A percentile compares a stretch with the other conserved stretches of the same genome.
phyloP scores from a whole-genome alignment of 148 eudicot genomes.

The Nepenthes mirabilis region DNA sequence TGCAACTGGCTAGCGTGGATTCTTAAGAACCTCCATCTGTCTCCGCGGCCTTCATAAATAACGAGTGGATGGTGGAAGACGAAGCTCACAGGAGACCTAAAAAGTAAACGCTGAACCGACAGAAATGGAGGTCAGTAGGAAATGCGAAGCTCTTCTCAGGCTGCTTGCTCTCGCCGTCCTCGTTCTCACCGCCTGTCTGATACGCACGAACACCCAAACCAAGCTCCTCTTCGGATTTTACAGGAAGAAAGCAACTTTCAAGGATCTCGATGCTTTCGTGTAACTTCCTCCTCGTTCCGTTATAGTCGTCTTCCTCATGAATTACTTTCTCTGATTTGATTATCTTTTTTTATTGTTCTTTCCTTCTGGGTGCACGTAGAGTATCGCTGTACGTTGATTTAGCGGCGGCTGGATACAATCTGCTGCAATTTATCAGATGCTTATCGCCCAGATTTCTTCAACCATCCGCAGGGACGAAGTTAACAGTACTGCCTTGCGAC shows the following conservation, averaged over 20 bases:
- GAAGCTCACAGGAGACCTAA: too few species aligned
- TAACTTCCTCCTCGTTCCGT: background rate
- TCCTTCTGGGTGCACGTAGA: background rate
- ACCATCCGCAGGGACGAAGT: background rate
- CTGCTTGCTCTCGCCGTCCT: background rate
- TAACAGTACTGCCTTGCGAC: background rate
- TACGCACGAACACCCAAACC: background rate
- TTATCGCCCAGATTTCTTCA: background rate
- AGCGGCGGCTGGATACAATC: background rate
- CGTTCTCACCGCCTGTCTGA: background rate
- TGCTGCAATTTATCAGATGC: background rate
- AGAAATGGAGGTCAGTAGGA: background rate
- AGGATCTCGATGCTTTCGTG: background rate
- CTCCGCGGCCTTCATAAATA: too few species aligned
- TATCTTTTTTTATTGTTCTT: too few species aligned
- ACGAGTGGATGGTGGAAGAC: too few species aligned
- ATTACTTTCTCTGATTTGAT: too few species aligned
- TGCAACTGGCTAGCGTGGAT: background rate
- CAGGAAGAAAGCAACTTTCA: background rate
- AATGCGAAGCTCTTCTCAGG: background rate
- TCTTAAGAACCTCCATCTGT: too few species aligned
- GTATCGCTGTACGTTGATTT: background rate
- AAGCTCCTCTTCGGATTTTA: background rate
- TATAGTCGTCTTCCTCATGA: background rate
- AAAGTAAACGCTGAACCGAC: too few species aligned